Conservation (phyloP, 2,329 filamentous ascomycete genomes). For the Annulohypoxylon truncatum region DNA sequence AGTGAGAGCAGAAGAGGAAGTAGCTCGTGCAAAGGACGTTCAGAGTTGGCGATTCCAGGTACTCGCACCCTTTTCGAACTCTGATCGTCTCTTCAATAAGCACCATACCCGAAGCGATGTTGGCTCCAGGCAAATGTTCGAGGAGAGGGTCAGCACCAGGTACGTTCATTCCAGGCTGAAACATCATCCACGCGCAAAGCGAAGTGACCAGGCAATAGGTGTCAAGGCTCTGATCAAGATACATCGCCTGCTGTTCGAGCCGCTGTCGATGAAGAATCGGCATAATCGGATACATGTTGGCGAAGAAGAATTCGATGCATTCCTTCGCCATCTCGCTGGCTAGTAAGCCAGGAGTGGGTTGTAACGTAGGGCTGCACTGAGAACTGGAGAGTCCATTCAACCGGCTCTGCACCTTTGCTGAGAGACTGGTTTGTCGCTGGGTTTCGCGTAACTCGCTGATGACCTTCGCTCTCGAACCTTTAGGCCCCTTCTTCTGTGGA, state of each 20-base stretch:
- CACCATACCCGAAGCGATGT: conserved; percentile 72
- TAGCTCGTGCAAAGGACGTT: conserved; percentile 78
- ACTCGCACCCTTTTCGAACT: conserved; percentile 73
- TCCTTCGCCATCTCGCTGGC: conserved; percentile 72
- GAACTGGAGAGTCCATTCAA: conserved; percentile 66
- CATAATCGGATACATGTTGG: conserved; percentile 72
- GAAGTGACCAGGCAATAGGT: conserved; percentile 73
- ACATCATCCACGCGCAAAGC: conserved; percentile 75
- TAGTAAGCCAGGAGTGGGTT: conserved; percentile 70
- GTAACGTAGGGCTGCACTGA: conserved; percentile 59
- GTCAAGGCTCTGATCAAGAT: conserved; percentile 71
- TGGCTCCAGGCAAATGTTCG: conserved; percentile 68
- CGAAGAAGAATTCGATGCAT: conserved; percentile 76
- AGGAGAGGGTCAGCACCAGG: conserved; percentile 66
- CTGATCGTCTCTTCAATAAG: conserved; percentile 75
- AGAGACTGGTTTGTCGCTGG: conserved; percentile 73
- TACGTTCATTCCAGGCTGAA: conserved; percentile 74
- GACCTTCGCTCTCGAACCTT: conserved; percentile 79
- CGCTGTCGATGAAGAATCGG: conserved; percentile 70
- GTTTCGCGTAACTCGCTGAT: conserved; percentile 78
- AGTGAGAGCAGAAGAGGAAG: conserved; percentile 80
- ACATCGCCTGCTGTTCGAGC: conserved; percentile 68
- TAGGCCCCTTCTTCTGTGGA: conserved; percentile 81
- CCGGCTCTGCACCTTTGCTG: conserved; percentile 70
- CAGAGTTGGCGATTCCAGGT: conserved; percentile 65